These are phyloP conservation scores for Hypoxylon intermedium DNA, from an alignment of 495 filamentous ascomycete genomes.

Conservation along the genomic window DNA sequence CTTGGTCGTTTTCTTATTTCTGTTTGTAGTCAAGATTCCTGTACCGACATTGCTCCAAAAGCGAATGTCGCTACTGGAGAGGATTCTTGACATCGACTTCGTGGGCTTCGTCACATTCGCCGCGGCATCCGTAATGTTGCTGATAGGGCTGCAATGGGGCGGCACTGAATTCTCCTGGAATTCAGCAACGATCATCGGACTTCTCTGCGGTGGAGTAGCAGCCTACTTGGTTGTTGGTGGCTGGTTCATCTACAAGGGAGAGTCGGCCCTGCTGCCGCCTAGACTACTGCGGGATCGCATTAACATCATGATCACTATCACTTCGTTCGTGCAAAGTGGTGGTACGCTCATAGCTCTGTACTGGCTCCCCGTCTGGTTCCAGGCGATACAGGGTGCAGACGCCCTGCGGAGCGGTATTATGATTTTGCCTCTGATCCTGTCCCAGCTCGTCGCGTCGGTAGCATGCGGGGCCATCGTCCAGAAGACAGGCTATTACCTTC, in stretches of 20 bases:
- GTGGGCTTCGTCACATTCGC: conserved; percentile 56
- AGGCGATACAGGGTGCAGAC: conserved; percentile 59
- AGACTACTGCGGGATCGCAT: conserved; percentile 35
- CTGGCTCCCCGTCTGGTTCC: conserved; percentile 72
- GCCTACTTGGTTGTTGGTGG: conserved; percentile 48
- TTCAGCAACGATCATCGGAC: conserved; percentile 43
- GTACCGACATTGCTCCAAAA: conserved; percentile 19
- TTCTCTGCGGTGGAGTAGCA: conserved; percentile 53
- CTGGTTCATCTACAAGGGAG: conserved; percentile 55
- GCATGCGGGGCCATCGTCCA: conserved; percentile 51
- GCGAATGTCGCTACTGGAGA: conserved; percentile 2
- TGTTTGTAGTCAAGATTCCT: conserved; percentile 27
- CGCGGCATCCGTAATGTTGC: conserved; percentile 51
- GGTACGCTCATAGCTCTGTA: conserved; percentile 29
- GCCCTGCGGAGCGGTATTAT: conserved; percentile 59
- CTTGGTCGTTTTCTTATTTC: conserved; percentile 24
- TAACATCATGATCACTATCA: conserved; percentile 40
- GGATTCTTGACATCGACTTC: conserved; percentile 51
- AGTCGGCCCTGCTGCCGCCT: conserved; percentile 48
- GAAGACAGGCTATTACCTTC: conserved; percentile 59
- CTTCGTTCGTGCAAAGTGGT: conserved; percentile 32
- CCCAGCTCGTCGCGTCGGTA: conserved; percentile 57
- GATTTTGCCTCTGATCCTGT: conserved; percentile 60
- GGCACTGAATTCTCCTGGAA: conserved; percentile 57
- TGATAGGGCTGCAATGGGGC: conserved; percentile 61